Evolutionary conservation across 2,329 filamentous ascomycete genomes (phyloP).

Genomic region (Huntiella abstrusa): DNA sequence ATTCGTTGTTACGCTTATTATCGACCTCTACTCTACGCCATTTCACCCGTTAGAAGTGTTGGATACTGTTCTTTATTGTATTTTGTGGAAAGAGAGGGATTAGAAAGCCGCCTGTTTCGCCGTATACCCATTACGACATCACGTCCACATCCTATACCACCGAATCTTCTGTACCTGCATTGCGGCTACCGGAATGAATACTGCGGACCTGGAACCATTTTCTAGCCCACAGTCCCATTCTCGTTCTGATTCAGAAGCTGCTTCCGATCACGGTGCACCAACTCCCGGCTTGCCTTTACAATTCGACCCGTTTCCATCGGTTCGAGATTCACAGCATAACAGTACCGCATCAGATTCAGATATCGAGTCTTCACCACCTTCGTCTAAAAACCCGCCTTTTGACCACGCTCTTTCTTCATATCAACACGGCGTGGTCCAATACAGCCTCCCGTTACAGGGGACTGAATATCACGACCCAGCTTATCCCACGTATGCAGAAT

Average conservation of each 20-base stretch:
- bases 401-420: conserved; percentile 4
- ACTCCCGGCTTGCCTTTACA: conserved; percentile 1
- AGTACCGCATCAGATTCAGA: background rate
- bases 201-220: background rate
- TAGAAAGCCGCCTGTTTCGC: too few species aligned
- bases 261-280: conserved; percentile 2
- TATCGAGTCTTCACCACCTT: background rate
- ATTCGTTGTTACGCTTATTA: too few species aligned
- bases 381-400: conserved; percentile 4
- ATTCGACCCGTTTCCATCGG: background rate
- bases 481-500: background rate
- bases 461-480: conserved; percentile 1
- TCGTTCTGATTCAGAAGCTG: conserved; percentile 1
- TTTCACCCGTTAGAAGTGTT: too few species aligned
- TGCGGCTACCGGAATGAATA: too few species aligned
- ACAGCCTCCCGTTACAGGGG: conserved; percentile 1
- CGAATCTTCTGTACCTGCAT: too few species aligned
- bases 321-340: conserved; percentile 4
- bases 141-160: too few species aligned
- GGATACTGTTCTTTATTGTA: too few species aligned
- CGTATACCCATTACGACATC: too few species aligned
- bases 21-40: too few species aligned
- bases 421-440: background rate
- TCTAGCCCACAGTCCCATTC: conserved; percentile 2
- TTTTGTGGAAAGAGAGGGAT: too few species aligned